phyloP scores from a whole-genome alignment of 371 early-diverging fungal genomes.

The Fennellomyces sp. region DNA sequence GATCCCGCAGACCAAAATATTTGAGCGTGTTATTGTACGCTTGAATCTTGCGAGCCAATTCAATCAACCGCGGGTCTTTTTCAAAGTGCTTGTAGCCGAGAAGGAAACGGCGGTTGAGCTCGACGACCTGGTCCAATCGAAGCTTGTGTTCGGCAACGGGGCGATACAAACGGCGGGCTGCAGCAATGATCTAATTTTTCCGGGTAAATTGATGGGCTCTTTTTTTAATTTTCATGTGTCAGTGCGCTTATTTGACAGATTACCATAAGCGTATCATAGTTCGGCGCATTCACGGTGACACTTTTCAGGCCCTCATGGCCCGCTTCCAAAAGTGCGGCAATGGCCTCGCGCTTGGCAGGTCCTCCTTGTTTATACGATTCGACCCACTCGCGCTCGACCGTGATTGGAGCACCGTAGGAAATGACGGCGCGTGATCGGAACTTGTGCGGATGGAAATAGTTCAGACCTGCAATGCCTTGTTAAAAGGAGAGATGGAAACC shows the following conservation, averaged over 20 bases:
- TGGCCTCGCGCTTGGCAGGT: constrained; percentile 68
- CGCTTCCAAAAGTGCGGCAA: constrained; percentile 59
- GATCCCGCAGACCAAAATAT: constrained; percentile 84
- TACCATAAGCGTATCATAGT: constrained; percentile 76
- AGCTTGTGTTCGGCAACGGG: constrained; percentile 62
- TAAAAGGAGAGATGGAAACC: too few species aligned
- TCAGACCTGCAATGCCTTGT: too few species aligned
- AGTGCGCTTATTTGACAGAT: not conserved
- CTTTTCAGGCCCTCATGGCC: constrained; percentile 69
- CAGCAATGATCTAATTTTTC: constrained; percentile 63
- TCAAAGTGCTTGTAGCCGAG: constrained; percentile 62
- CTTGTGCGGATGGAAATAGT: constrained; percentile 90
- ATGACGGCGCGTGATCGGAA: constrained; percentile 89
- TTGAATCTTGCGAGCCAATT: constrained; percentile 60
- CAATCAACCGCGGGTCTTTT: constrained; percentile 63
- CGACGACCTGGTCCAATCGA: constrained; percentile 61
- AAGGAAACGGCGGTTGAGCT: constrained; percentile 72
- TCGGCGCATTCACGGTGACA: constrained; percentile 86
- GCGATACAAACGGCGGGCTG: constrained; percentile 73
- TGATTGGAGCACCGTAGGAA: constrained; percentile 83
- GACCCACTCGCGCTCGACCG: constrained; percentile 65
- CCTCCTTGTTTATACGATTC: constrained; percentile 76
- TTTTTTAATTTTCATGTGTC: constrained; percentile 5
- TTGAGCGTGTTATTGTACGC: constrained; percentile 78
- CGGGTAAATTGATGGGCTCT: constrained; percentile 18